Evolutionary conservation across 352 stramenopile genomes (phyloP).

Genomic region (Phytopythium sindhum): DNA sequence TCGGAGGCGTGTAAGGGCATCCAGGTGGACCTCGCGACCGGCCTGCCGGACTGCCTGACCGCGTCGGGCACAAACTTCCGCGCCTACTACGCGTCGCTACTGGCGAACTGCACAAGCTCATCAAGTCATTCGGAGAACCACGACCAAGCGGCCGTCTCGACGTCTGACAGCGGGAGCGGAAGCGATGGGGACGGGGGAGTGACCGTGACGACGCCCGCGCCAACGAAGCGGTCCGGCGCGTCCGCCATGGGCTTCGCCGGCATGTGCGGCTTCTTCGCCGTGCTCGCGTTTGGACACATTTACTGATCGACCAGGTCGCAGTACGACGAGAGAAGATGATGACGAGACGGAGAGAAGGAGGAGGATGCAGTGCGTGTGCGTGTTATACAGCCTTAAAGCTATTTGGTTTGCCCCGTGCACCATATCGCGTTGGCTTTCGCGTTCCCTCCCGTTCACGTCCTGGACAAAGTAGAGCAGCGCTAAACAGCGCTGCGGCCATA

Average conservation of each 20-base stretch:
- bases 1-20: neutral
- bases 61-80: neutral
- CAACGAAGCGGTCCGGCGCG: slow-evolving; percentile 1
- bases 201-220: neutral
- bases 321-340: neutral
- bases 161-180: neutral
- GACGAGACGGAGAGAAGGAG: neutral
- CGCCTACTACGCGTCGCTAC: slow-evolving; percentile 3
- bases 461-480: too few relatives aligned
- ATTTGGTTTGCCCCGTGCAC: neutral
- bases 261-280: slow-evolving; percentile 9
- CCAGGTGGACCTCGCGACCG: neutral
- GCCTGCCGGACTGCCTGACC: neutral
- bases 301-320: neutral
- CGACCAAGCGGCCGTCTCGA: neutral
- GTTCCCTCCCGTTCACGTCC: too few relatives aligned
- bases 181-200: neutral
- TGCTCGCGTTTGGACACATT: slow-evolving; percentile 6
- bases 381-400: neutral
- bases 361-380: neutral
- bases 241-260: slow-evolving; percentile 7
- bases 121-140: neutral
- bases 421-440: too few relatives aligned
- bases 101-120: neutral
- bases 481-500: too few relatives aligned